Percentiles rank a stretch among this genome's conserved stretches.
Conservation (phyloP, 1,139 yeast species). For the Scheffersomyces cryptocercus region DNA sequence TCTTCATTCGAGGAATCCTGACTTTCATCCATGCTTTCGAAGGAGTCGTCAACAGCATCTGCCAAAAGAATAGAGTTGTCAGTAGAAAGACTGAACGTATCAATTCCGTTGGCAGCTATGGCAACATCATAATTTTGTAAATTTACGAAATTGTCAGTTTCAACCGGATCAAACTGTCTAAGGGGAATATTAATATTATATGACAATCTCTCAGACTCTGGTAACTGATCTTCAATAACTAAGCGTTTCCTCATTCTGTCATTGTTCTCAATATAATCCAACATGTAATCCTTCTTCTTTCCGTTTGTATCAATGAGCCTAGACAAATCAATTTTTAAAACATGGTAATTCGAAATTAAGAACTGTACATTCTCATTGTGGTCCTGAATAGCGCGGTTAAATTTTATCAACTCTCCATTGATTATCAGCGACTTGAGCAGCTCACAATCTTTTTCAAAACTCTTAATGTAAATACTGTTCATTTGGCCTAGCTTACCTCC, state of each 20-base stretch:
- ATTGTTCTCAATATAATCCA: conserved; percentile 68
- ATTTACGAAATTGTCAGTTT: conserved; percentile 7
- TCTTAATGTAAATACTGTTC: conserved; percentile 36
- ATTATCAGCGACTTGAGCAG: conserved; percentile 46
- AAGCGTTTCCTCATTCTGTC: conserved; percentile 64
- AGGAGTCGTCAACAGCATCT: conserved; percentile 29
- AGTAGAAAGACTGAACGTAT: conserved; percentile 26
- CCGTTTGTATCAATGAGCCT: conserved; percentile 32
- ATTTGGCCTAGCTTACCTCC: conserved; percentile 44
- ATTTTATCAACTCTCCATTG: conserved; percentile 48
- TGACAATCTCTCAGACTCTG: conserved; percentile 44
- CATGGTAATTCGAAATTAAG: conserved; percentile 47
- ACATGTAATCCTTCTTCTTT: conserved; percentile 34
- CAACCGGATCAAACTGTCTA: conserved; percentile 19
- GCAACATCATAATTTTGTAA: conserved; percentile 19
- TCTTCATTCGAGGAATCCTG: conserved; percentile 22
- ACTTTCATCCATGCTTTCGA: conserved; percentile 47
- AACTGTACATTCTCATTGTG: conserved; percentile 59
- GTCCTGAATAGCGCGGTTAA: conserved; percentile 60
- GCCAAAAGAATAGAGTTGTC: conserved; percentile 10
- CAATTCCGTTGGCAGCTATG: conserved; percentile 21
- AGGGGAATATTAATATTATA: conserved; percentile 44
- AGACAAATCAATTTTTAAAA: conserved; percentile 43
- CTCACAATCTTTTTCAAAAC: conserved; percentile 49
- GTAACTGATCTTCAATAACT: conserved; percentile 51